Percentiles rank a stretch among this genome's conserved stretches.
Conservation (phyloP, 305 asterid genomes). For the Fraxinus ornus region DNA sequence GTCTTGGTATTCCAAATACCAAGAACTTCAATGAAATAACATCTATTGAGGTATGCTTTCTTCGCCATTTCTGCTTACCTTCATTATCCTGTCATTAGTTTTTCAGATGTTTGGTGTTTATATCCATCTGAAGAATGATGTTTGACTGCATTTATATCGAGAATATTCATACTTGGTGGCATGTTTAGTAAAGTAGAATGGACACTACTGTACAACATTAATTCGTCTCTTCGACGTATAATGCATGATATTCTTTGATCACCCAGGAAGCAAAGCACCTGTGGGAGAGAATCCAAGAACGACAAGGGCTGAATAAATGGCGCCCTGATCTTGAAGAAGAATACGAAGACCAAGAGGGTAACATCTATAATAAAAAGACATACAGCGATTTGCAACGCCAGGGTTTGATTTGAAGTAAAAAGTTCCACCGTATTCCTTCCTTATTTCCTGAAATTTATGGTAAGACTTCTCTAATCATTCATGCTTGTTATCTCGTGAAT, state of each 20-base stretch:
- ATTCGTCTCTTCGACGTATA: neutral
- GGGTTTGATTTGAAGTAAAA: conserved; percentile 63
- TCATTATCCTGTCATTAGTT: neutral
- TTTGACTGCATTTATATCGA: neutral
- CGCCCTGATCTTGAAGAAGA: conserved; percentile 99
- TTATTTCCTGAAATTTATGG: conserved; percentile 16
- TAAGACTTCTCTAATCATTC: neutral
- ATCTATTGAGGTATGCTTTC: conserved; percentile 64
- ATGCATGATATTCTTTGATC: conserved; percentile 4
- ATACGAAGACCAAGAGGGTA: conserved; percentile 96
- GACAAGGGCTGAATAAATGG: conserved; percentile 88
- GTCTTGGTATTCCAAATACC: conserved; percentile 93
- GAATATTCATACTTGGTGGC: neutral
- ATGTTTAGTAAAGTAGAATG: neutral
- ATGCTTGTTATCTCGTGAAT: neutral
- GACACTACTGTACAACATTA: neutral
- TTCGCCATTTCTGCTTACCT: neutral
- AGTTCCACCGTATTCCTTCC: neutral
- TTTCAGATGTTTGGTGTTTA: neutral
- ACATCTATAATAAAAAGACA: conserved; percentile 95
- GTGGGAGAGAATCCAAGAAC: conserved; percentile 91
- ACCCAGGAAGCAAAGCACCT: conserved; percentile 88
- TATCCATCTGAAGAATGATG: neutral
- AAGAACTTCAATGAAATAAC: conserved; percentile 93
- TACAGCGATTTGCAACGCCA: conserved; percentile 94